These are phyloP conservation scores for Metschnikowia lachancei DNA, from an alignment of 805 yeast genomes.

Conservation along the genomic window DNA sequence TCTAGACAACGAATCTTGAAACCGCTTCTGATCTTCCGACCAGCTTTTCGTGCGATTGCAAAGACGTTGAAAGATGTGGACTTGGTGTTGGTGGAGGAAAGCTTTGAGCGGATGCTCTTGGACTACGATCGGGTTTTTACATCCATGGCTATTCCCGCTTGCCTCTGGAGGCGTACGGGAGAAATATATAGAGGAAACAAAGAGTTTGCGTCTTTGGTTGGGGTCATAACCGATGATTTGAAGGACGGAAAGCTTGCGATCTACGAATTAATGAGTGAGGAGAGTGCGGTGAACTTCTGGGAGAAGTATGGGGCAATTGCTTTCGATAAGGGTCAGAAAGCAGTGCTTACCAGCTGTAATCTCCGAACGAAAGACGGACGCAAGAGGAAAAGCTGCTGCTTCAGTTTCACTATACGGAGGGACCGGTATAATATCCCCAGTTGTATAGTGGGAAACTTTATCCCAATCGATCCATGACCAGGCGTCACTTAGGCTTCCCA, in stretches of 20 bases:
- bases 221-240: conserved; percentile 83
- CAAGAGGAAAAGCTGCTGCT: conserved; percentile 80
- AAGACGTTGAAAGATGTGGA: conserved; percentile 87
- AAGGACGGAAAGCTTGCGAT: conserved; percentile 90
- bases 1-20: conserved; percentile 82
- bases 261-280: conserved; percentile 92
- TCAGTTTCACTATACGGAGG: conserved; percentile 88
- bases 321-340: conserved; percentile 92
- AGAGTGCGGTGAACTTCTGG: conserved; percentile 95
- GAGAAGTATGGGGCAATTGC: conserved; percentile 96
- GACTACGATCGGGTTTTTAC: conserved; percentile 95
- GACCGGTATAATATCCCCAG: conserved; percentile 94
- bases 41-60: conserved; percentile 92
- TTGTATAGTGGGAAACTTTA: conserved; percentile 92
- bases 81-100: conserved; percentile 87
- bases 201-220: conserved; percentile 91
- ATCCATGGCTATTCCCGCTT: conserved; percentile 96
- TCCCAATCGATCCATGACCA: conserved; percentile 59
- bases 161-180: conserved; percentile 95
- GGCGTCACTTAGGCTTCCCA: too few species aligned
- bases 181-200: conserved; percentile 93
- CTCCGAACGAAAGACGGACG: conserved; percentile 79
- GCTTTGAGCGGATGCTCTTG: conserved; percentile 86
- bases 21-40: conserved; percentile 81
- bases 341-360: conserved; percentile 89